Percentiles rank a stretch among this genome's conserved stretches.
Conservation (phyloP, 805 yeast genomes). For the Cyberlindnera nakhonratchasimensis region DNA sequence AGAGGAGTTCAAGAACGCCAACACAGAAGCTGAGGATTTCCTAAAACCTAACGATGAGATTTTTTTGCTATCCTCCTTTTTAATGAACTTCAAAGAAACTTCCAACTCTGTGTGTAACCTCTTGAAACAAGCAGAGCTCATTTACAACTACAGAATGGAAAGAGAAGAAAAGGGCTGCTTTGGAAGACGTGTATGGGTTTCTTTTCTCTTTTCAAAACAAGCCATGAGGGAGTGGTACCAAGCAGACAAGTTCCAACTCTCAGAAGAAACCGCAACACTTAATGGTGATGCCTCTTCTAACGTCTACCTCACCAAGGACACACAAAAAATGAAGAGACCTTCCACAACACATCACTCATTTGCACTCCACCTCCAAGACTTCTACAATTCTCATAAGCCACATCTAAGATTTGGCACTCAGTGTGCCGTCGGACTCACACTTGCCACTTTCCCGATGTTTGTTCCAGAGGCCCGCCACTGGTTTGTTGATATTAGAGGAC, state of each 20-base stretch:
- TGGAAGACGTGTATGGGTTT: conserved; percentile 44
- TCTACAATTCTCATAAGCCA: conserved; percentile 23
- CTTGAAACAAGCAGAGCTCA: conserved; percentile 30
- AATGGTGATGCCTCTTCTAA: conserved; percentile 27
- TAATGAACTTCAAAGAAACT: conserved; percentile 44
- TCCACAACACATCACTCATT: not conserved
- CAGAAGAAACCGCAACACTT: conserved; percentile 34
- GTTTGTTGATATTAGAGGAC: conserved; percentile 45
- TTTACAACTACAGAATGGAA: conserved; percentile 30
- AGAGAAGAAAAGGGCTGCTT: conserved; percentile 35
- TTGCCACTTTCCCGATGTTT: conserved; percentile 50
- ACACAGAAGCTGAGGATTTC: conserved; percentile 26
- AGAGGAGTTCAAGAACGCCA: conserved; percentile 31
- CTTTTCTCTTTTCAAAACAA: conserved; percentile 33
- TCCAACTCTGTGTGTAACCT: conserved; percentile 32
- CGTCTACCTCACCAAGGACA: conserved; percentile 5
- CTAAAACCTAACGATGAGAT: conserved; percentile 47
- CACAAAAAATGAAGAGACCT: no score
- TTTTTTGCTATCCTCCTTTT: conserved; percentile 46
- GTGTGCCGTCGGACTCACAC: conserved; percentile 41
- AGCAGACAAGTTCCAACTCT: conserved; percentile 21
- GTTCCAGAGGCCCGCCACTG: conserved; percentile 44
- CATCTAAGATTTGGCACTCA: conserved; percentile 47
- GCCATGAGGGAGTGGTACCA: conserved; percentile 36
- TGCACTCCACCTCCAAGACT: not conserved